Evolutionary conservation across 192 early-diverging fungal species (phyloP).

Genomic region (Coemansia sp.): DNA sequence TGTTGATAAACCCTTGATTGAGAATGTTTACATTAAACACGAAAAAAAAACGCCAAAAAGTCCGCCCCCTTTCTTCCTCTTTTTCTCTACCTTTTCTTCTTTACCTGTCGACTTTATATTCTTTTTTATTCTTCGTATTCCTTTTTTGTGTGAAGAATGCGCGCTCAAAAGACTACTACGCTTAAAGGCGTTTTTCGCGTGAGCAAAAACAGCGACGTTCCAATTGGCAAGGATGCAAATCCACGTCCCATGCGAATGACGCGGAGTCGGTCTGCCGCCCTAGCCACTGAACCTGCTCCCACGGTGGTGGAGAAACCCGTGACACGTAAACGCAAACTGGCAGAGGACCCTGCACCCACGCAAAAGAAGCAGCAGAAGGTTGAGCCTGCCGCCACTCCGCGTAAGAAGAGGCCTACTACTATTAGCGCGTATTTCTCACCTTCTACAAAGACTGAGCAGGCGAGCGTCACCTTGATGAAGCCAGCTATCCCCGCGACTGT

Average conservation of each 20-base stretch:
- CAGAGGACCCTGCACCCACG: not conserved
- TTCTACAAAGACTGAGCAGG: too few relatives aligned
- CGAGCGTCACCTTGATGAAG: not conserved
- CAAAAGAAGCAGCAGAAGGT: not conserved
- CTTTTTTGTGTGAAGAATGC: conserved; percentile 4
- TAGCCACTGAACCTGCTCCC: not conserved
- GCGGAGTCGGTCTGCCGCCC: conserved; percentile 33
- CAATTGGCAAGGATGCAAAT: conserved; percentile 18
- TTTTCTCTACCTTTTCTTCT: not conserved
- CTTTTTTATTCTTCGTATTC: not conserved
- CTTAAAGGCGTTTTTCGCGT: conserved; percentile 50
- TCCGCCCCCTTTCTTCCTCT: not conserved
- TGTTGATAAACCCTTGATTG: not conserved
- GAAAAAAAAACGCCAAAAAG: too few relatives aligned
- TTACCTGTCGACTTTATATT: not conserved
- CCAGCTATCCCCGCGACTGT: not conserved
- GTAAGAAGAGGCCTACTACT: conserved; percentile 22
- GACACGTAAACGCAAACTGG: conserved; percentile 43
- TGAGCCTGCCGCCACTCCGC: not conserved
- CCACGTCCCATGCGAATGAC: conserved; percentile 30
- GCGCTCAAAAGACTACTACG: conserved; percentile 9
- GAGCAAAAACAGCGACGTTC: conserved; percentile 40
- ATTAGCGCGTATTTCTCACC: conserved; percentile 36
- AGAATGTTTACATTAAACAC: not conserved
- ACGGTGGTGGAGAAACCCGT: not conserved